A percentile compares a stretch with the other conserved stretches of the same genome.
These are phyloP conservation scores for Forsythia suspensa DNA, from an alignment of 257 asterid genomes.

Conservation along the genomic window DNA sequence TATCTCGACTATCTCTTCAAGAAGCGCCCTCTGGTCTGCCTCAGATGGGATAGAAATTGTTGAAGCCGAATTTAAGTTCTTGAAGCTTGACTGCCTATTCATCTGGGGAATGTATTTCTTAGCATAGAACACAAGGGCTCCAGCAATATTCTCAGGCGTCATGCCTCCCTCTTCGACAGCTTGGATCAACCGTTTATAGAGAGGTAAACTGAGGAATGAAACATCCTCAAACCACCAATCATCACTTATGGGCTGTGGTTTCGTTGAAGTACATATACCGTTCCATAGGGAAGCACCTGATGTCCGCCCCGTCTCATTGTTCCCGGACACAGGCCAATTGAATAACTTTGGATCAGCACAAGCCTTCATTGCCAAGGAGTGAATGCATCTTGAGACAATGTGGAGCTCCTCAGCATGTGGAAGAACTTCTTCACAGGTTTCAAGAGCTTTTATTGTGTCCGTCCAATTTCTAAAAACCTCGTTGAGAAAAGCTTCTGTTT, in stretches of 20 bases:
- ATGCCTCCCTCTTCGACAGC: conserved; percentile 75
- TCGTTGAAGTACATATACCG: conserved; percentile 42
- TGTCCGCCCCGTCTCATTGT: conserved; percentile 22
- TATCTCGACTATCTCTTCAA: conserved; percentile 77
- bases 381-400: conserved; percentile 72
- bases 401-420: conserved; percentile 70
- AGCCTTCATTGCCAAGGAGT: conserved; percentile 74
- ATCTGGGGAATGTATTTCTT: conserved; percentile 77
- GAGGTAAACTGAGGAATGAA: conserved; percentile 63
- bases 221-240: conserved; percentile 98
- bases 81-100: conserved; percentile 75
- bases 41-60: conserved; percentile 71
- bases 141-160: conserved; percentile 61
- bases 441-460: conserved; percentile 76
- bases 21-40: conserved; percentile 70
- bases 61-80: conserved; percentile 44
- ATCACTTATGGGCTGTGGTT: conserved; percentile 28
- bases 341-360: conserved; percentile 64
- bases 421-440: conserved; percentile 78
- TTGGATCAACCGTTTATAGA: conserved; percentile 60
- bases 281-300: conserved; percentile 52
- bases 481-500: conserved; percentile 58
- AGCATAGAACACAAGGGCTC: conserved; percentile 70
- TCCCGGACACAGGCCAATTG: conserved; percentile 53
- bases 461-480: conserved; percentile 74